Evolutionary conservation across 495 filamentous ascomycete genomes (phyloP), one percentile per base, ranked within the genome.

Genomic region (Xylaria curta): DNA sequence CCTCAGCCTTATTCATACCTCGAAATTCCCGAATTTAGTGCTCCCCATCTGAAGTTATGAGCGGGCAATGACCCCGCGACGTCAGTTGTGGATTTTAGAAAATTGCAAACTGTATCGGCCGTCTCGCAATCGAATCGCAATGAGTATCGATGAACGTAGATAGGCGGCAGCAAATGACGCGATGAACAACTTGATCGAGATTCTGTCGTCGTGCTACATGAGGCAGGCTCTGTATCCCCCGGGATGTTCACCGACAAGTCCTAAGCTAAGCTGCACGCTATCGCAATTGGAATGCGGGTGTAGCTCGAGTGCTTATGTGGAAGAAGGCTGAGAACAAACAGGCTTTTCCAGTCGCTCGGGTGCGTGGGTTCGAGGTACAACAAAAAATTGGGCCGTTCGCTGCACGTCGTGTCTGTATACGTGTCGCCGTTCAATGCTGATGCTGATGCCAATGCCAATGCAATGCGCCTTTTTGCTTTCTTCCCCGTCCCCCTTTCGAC

Each of bases 21-120:
- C 84, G 83, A 97, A 97, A 76, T 95, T 94, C 68, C 94, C 94
- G 83, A 96, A 97, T 76, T 94, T 90, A 67, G 93, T 89, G 67
- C 86, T 88, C 75, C 87, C 87, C 87, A 89, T 88, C 76, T 76
- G 79, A 74, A 61, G 54, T 61, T 72, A 70, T 73, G 68, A 49
- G 78, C 76, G 78, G 79, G 75, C 72, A 53, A 62, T 58, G 71
- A 66, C 70, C 68, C 74, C 77, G 76, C 74, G 53, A 33, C 38
- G 61, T 58, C 47, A 40, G 47, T 66, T 46, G n/a, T 38, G 44
- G 8, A 7, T 46, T 71, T 19, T 24, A 15, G 36, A 46, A 26
- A 54, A 51, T 28, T 66, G 42, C 15, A 19, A 21, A 19, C 24
- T 40, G 9, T 10, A 21, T 54, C 12, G 56, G 54, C 44, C 33